These are phyloP conservation scores for Diddensiella transvaalensis DNA, from an alignment of 805 yeast species.

Conservation along the genomic window DNA sequence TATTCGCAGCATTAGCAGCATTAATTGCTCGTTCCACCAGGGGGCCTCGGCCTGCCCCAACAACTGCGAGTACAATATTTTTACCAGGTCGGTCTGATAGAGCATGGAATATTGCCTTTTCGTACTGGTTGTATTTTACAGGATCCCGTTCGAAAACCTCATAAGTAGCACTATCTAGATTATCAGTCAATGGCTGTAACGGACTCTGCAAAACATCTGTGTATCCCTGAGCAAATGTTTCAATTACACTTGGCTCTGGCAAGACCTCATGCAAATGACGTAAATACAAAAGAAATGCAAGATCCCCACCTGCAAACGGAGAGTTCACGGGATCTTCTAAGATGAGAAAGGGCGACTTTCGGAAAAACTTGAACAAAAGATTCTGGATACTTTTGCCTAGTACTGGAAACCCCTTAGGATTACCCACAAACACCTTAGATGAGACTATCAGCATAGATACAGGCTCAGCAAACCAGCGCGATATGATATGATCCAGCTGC, in stretches of 20 bases:
- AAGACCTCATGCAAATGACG: conserved; percentile 23
- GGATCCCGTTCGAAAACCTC: conserved; percentile 67
- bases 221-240: conserved; percentile 35
- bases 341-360: conserved; percentile 42
- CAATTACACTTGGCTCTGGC: conserved; percentile 32
- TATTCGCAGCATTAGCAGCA: conserved; percentile 35
- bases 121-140: conserved; percentile 66
- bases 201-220: conserved; percentile 55
- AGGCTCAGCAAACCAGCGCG: conserved; percentile 69
- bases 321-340: conserved; percentile 26
- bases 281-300: conserved; percentile 24
- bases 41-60: conserved; percentile 91
- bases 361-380: conserved; percentile 43
- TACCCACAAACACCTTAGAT: conserved; percentile 52
- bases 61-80: conserved; percentile 45
- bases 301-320: conserved; percentile 23
- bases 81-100: conserved; percentile 36
- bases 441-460: conserved; percentile 55
- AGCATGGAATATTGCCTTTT: conserved; percentile 58
- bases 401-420: conserved; percentile 62
- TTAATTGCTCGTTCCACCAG: conserved; percentile 53
- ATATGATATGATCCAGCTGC: conserved; percentile 47
- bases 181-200: conserved; percentile 62
- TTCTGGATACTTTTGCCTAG: conserved; percentile 55
- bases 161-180: conserved; percentile 59